Evolutionary conservation across 306 rosid species (phyloP).

Genomic region (Castanopsis chinensis): DNA sequence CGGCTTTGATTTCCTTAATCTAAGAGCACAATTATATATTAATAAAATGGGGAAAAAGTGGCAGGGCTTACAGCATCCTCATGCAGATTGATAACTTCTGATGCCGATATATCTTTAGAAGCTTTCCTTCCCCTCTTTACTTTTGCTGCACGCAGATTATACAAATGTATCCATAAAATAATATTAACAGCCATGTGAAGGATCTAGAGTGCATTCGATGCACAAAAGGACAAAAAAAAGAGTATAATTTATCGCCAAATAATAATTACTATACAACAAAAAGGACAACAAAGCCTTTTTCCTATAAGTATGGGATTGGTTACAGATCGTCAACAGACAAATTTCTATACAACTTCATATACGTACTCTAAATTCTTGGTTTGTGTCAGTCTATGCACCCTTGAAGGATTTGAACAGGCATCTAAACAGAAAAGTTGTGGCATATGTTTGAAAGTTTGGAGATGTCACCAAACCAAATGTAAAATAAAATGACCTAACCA

Average conservation of each 20-base stretch:
- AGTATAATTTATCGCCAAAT: not conserved
- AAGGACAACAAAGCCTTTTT: no score
- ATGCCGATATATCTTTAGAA: conserved; percentile 31
- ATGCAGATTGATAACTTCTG: conserved; percentile 43
- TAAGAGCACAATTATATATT: not conserved
- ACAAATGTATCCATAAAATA: not conserved
- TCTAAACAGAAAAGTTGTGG: not conserved
- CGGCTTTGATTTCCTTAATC: not conserved
- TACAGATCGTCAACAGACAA: no score
- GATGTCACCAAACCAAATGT: not conserved
- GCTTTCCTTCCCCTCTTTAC: conserved; percentile 29
- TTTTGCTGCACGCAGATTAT: conserved; percentile 34
- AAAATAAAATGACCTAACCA: not conserved
- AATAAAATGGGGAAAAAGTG: not conserved
- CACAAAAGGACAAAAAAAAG: not conserved
- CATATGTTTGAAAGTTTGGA: not conserved
- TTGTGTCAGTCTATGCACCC: no score
- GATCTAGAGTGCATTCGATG: not conserved
- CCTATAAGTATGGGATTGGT: no score
- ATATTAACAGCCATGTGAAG: conserved; percentile 8
- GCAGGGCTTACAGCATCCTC: conserved; percentile 30
- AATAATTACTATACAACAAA: not conserved
- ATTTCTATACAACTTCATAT: not conserved
- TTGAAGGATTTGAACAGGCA: no score
- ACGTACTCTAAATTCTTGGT: not conserved